phyloP scores from a whole-genome alignment of 2,329 filamentous ascomycete genomes.

The Cylindrodendrum hubeiense region DNA sequence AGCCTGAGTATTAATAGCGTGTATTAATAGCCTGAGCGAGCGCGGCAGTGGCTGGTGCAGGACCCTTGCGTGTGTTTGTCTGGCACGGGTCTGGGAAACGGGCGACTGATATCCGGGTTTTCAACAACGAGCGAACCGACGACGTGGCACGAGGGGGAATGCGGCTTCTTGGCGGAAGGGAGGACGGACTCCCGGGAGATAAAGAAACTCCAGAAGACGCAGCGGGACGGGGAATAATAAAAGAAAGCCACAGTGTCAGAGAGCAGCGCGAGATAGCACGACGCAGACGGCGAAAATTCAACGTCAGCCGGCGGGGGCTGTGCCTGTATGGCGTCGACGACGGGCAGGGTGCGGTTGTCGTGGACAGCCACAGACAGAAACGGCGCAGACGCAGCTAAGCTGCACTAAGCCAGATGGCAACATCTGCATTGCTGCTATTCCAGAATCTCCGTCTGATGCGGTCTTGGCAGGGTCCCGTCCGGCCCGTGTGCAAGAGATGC shows the following conservation, averaged over 20 bases:
- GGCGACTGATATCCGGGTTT: conserved; percentile 23
- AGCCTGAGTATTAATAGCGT: neutral
- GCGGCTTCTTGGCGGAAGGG: conserved; percentile 2
- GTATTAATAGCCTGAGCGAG: neutral
- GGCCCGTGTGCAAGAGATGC: neutral
- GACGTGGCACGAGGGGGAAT: conserved; percentile 17
- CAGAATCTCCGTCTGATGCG: no score
- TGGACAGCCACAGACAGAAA: neutral
- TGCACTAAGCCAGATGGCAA: neutral
- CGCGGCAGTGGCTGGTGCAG: neutral
- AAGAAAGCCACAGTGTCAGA: conserved; percentile 18
- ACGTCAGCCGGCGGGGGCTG: conserved; percentile 45
- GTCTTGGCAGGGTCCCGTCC: neutral
- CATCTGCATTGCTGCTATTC: neutral
- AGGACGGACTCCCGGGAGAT: conserved; percentile 4
- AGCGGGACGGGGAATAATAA: conserved; percentile 10
- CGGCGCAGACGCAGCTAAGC: neutral
- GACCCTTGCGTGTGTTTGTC: neutral
- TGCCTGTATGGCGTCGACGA: conserved; percentile 18
- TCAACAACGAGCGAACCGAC: conserved; percentile 14
- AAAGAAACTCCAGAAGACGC: conserved; percentile 2
- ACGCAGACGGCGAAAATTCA: conserved; percentile 37
- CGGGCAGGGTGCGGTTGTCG: neutral
- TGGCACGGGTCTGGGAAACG: neutral
- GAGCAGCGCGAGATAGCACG: neutral